Conservation (phyloP, 345 rosid genomes). For the Citrus inodora region DNA sequence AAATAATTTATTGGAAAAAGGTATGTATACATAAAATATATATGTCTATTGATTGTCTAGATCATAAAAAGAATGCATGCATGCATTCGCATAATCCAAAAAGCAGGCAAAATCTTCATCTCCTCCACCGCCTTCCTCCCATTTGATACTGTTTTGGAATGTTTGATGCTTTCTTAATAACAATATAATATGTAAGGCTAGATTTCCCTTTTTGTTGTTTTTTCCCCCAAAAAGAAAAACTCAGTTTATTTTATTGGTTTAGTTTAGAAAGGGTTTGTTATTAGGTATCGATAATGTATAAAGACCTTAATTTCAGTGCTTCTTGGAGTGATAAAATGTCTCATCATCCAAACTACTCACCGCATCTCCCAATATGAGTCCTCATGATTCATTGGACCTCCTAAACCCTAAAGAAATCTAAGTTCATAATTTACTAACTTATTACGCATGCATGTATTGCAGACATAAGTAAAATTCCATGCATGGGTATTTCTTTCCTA, state of each 20-base stretch:
- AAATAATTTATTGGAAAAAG: constrained; percentile 11
- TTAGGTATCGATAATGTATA: constrained; percentile 24
- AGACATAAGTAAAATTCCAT: no score
- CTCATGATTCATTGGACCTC: neutral
- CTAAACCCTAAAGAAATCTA: neutral
- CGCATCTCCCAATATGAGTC: constrained; percentile 33
- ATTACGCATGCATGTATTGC: neutral
- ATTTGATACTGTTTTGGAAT: constrained; percentile 34
- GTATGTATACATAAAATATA: neutral
- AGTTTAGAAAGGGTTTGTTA: constrained; percentile 12
- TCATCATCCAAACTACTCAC: constrained; percentile 18
- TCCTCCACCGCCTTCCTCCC: neutral
- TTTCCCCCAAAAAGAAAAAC: no score
- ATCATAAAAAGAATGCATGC: neutral
- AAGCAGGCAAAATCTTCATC: constrained; percentile 30
- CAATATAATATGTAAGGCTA: constrained; percentile 8
- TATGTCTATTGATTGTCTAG: neutral
- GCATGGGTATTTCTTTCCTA: no score
- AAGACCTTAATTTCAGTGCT: constrained; percentile 55
- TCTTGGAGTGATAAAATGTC: constrained; percentile 56
- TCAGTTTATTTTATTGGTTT: constrained; percentile 6
- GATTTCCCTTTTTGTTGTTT: constrained; percentile 14
- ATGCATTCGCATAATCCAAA: constrained; percentile 22
- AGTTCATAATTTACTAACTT: neutral
- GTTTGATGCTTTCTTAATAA: constrained; percentile 2